These are phyloP conservation scores for Triglochin maritima DNA, from an alignment of 106 monocot genomes.

Conservation along the genomic window DNA sequence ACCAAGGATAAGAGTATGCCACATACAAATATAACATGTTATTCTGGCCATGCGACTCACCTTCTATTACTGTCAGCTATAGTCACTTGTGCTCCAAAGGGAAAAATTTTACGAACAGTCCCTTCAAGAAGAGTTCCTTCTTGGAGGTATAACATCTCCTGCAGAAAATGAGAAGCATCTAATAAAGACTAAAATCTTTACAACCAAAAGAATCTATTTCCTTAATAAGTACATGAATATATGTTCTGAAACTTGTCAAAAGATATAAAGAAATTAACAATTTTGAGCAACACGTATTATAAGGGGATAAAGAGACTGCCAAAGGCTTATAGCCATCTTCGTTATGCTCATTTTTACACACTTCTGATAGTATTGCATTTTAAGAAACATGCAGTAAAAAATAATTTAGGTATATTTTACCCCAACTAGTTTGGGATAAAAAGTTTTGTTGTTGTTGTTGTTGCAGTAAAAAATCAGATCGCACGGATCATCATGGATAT, in stretches of 20 bases:
- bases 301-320: too few species aligned
- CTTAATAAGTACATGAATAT: neutral
- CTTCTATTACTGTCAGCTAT: conserved; percentile 80
- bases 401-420: too few species aligned
- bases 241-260: neutral
- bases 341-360: too few species aligned
- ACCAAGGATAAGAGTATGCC: neutral
- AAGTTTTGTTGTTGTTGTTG: too few species aligned
- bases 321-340: too few species aligned
- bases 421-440: too few species aligned
- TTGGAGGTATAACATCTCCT: conserved; percentile 68
- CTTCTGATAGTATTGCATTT: too few species aligned
- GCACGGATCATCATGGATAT: too few species aligned
- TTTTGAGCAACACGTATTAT: neutral
- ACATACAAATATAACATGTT: neutral
- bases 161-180: neutral
- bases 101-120: conserved; percentile 62
- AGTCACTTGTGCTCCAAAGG: conserved; percentile 83
- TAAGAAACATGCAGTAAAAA: too few species aligned
- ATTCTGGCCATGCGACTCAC: conserved; percentile 16
- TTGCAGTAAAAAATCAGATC: too few species aligned
- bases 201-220: neutral
- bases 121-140: conserved; percentile 92
- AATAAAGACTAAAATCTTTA: neutral
- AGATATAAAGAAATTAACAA: neutral